A percentile compares a stretch with the other conserved stretches of the same genome.
These are phyloP conservation scores for Albugo laibachii DNA, from an alignment of 352 stramenopile species.

Conservation along the genomic window DNA sequence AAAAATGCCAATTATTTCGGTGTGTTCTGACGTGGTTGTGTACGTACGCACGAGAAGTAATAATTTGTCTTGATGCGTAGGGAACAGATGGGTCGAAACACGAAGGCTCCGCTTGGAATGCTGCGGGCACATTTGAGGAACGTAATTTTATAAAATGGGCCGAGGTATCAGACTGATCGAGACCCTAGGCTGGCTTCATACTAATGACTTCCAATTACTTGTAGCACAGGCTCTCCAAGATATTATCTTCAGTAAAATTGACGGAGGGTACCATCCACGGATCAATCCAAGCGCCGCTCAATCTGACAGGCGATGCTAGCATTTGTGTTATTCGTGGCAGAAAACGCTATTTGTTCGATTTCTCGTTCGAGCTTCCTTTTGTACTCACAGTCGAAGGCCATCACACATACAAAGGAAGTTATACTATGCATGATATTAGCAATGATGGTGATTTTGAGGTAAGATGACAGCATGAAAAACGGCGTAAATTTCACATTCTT, in stretches of 20 bases:
- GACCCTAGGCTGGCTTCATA: neutral
- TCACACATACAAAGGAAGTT: slow-evolving; percentile 33
- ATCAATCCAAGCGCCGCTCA: slow-evolving; percentile 37
- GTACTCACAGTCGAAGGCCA: slow-evolving; percentile 29
- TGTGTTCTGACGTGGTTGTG: too few species aligned
- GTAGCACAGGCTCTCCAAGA: slow-evolving; percentile 32
- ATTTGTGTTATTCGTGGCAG: slow-evolving; percentile 77
- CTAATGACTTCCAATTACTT: neutral
- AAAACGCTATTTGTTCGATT: slow-evolving; percentile 80
- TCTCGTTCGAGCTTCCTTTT: slow-evolving; percentile 54
- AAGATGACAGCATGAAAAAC: neutral
- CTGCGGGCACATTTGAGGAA: slow-evolving; percentile 82
- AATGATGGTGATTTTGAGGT: slow-evolving; percentile 80
- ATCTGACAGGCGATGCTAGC: slow-evolving; percentile 67
- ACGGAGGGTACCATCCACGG: slow-evolving; percentile 18
- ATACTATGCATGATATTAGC: slow-evolving; percentile 66
- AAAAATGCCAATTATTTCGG: slow-evolving; percentile 29
- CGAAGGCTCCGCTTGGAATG: slow-evolving; percentile 82
- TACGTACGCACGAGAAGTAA: slow-evolving; percentile 1
- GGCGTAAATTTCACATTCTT: neutral
- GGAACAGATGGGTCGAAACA: slow-evolving; percentile 13
- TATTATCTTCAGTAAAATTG: slow-evolving; percentile 24
- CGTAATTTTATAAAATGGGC: slow-evolving; percentile 75
- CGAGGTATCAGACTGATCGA: slow-evolving; percentile 9
- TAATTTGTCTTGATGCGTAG: slow-evolving; percentile 1